A percentile compares a stretch with the other conserved stretches of the same genome.
Evolutionary conservation across 331 rosid genomes (phyloP).

Genomic region (Stylosanthes scabra): DNA sequence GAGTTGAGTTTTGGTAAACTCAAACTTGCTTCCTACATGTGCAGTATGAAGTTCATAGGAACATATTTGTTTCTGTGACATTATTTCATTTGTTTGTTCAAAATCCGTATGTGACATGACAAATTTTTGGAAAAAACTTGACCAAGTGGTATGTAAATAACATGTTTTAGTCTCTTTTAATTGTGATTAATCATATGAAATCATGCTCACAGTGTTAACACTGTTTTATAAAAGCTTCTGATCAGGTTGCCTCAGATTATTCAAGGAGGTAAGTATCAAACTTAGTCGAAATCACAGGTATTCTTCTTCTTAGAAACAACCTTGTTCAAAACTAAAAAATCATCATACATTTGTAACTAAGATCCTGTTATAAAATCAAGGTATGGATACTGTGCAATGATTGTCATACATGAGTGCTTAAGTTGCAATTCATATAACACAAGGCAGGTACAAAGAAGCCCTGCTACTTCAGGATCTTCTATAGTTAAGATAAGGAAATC

Average conservation of each 20-base stretch:
- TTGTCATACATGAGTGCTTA: constrained; percentile 69
- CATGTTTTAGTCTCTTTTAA: not conserved
- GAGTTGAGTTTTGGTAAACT: not conserved
- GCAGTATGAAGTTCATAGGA: constrained; percentile 9
- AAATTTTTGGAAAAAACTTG: constrained; percentile 64
- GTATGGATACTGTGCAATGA: constrained; percentile 86
- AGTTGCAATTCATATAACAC: constrained; percentile 79
- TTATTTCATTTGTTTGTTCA: constrained; percentile 42
- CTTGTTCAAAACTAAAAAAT: too few species aligned
- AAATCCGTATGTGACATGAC: constrained; percentile 78
- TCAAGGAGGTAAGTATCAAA: too few species aligned
- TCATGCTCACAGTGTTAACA: constrained; percentile 32
- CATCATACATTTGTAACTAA: constrained; percentile 1
- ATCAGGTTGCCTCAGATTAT: constrained; percentile 49
- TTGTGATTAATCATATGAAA: not conserved
- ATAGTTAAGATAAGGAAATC: constrained; percentile 37
- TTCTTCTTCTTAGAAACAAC: too few species aligned
- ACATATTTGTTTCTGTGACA: constrained; percentile 3
- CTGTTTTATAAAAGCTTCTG: constrained; percentile 16
- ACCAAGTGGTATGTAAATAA: constrained; percentile 57
- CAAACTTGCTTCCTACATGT: constrained; percentile 38
- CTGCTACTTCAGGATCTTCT: constrained; percentile 47
- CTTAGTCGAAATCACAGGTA: too few species aligned
- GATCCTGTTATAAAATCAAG: constrained; percentile 44
- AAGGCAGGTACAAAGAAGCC: constrained; percentile 58